Conservation (phyloP, 2,329 filamentous ascomycete genomes). For the Colletotrichum brevisporum region DNA sequence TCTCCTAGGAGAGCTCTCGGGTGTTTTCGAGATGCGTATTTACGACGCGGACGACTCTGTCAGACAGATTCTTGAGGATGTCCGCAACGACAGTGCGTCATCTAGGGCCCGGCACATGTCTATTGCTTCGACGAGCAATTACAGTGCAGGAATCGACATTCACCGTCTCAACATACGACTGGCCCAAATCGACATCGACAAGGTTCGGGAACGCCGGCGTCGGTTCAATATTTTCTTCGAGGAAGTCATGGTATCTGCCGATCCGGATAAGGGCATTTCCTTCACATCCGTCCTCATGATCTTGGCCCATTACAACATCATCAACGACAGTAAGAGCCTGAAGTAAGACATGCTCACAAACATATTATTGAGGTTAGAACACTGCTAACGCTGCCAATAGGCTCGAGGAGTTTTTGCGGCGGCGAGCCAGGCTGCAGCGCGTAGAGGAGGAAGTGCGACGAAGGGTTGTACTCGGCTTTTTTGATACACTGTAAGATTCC, state of each 20-base stretch:
- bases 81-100: slow-evolving; percentile 66
- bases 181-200: slow-evolving; percentile 78
- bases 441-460: slow-evolving; percentile 95
- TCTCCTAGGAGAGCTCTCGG: slow-evolving; percentile 90
- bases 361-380: no score
- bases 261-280: slow-evolving; percentile 89
- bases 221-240: slow-evolving; percentile 97
- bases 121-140: slow-evolving; percentile 65
- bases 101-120: slow-evolving; percentile 64
- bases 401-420: slow-evolving; percentile 93
- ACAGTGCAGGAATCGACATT: slow-evolving; percentile 77
- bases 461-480: slow-evolving; percentile 92
- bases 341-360: slow-evolving; percentile 64
- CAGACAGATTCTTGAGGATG: slow-evolving; percentile 86
- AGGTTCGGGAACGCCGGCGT: slow-evolving; percentile 81
- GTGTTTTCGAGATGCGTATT: slow-evolving; percentile 96
- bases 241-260: slow-evolving; percentile 93
- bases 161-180: slow-evolving; percentile 82
- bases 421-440: slow-evolving; percentile 89
- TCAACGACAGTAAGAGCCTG: slow-evolving; percentile 96
- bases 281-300: slow-evolving; percentile 96
- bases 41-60: slow-evolving; percentile 94
- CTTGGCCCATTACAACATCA: slow-evolving; percentile 97
- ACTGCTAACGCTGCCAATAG: slow-evolving; percentile 56
- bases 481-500: slow-evolving; percentile 82